Conservation (phyloP, 2,329 filamentous ascomycete species). For the Ceratocystis huliohia region DNA sequence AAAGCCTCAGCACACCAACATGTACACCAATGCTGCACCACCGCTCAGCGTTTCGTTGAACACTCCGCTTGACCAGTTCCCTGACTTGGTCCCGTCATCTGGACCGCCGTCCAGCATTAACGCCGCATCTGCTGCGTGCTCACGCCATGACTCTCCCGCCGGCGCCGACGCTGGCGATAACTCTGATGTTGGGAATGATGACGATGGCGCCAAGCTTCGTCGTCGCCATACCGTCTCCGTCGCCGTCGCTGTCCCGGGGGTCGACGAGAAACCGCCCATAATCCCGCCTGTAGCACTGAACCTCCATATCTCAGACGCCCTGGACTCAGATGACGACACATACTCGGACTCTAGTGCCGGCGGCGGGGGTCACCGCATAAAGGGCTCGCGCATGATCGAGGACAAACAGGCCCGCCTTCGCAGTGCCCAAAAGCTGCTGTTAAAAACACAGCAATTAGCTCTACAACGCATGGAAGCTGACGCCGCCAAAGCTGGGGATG, state of each 20-base stretch:
- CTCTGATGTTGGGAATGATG: slow-evolving; percentile 11
- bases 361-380: slow-evolving; percentile 14
- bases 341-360: slow-evolving; percentile 25
- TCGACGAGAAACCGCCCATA: slow-evolving; percentile 6
- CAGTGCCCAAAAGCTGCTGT: slow-evolving; percentile 32
- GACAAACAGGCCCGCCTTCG: slow-evolving; percentile 32
- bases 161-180: slow-evolving; percentile 13
- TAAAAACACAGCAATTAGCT: slow-evolving; percentile 23
- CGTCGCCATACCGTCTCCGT: slow-evolving; percentile 20
- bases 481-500: neutral
- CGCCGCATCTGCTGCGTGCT: slow-evolving; percentile 15
- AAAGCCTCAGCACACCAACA: slow-evolving; percentile 21
- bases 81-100: slow-evolving; percentile 10
- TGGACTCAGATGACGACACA: slow-evolving; percentile 23
- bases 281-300: slow-evolving; percentile 20
- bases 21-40: slow-evolving; percentile 22
- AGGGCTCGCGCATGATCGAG: slow-evolving; percentile 25
- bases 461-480: slow-evolving; percentile 1
- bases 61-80: slow-evolving; percentile 9
- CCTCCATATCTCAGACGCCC: slow-evolving; percentile 22
- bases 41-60: slow-evolving; percentile 16
- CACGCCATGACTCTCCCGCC: slow-evolving; percentile 2
- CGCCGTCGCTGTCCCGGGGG: slow-evolving; percentile 16
- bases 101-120: slow-evolving; percentile 7
- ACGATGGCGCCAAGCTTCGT: slow-evolving; percentile 19